Evolutionary conservation across 768 basidiomycete genomes (phyloP).

Genomic region (Candolleomyces aberdarensis): DNA sequence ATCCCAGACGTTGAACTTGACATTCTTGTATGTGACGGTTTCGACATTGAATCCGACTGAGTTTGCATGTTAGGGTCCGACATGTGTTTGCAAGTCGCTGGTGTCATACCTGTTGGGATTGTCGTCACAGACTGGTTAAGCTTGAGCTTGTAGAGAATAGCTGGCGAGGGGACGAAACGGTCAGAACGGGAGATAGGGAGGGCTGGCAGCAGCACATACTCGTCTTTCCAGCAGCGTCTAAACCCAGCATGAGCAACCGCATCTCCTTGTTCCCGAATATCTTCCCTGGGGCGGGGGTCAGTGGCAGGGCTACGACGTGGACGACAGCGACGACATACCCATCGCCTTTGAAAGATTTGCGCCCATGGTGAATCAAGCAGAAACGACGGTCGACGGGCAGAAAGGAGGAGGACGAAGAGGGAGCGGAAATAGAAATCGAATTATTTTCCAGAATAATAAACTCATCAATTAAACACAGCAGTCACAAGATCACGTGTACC

Average conservation of each 20-base stretch:
- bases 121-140: conserved; percentile 98
- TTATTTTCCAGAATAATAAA: conserved; percentile 7
- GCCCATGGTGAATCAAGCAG: conserved; percentile 80
- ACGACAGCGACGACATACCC: conserved; percentile 40
- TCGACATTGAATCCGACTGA: conserved; percentile 98
- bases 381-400: conserved; percentile 24
- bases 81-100: conserved; percentile 1
- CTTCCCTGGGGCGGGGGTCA: conserved; percentile 54
- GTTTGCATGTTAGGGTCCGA: conserved; percentile 4
- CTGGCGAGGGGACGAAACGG: conserved; percentile 37
- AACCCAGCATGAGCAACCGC: conserved; percentile 93
- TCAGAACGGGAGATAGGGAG: conserved; percentile 5
- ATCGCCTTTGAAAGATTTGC: conserved; percentile 84
- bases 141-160: conserved; percentile 98
- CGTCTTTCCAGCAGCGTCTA: conserved; percentile 98
- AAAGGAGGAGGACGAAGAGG: conserved; percentile 16
- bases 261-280: conserved; percentile 99
- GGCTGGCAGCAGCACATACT: conserved; percentile 52
- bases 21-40: conserved; percentile 98
- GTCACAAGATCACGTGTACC: conserved; percentile 1
- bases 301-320: conserved; percentile 11
- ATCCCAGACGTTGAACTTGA: conserved; percentile 94
- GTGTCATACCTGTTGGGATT: conserved; percentile 81
- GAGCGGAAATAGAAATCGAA: neutral
- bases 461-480: conserved; percentile 14